Evolutionary conservation across 176 grass and related monocot species (phyloP), one percentile per base, ranked within the genome.

Genomic region (Oropetium thomaeum): DNA sequence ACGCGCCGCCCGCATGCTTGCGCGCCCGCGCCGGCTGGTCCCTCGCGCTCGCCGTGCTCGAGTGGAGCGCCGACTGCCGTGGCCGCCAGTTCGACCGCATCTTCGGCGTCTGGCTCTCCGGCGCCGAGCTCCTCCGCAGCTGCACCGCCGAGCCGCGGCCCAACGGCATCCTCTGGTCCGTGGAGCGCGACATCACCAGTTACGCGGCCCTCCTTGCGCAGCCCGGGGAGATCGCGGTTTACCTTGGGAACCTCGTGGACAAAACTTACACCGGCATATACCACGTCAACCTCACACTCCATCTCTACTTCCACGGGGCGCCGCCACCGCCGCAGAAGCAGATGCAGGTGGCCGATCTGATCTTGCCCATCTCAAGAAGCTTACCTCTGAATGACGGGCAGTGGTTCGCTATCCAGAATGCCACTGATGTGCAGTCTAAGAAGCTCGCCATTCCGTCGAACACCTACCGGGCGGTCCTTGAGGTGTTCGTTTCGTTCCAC

Each of bases 61-160:
- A 89, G 75, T 92, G 88, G 85, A 53, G 1, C 69, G 89, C 92
- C 64, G 61, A 87, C 55, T 83, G 82, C 61, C 78, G 83, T 8
- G 92, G 92, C 76, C 89, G 83, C 39, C 89, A 96, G 86, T 91
- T 89, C 67, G 92, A 96, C 83, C 86, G 92, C 67, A 92, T 96
- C 84, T 81, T 90, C 66, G 92, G 88, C 69, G 83, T 96, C 7
- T 96, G 92, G 92, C 83, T 96, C 71, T 82, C 69, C 51, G 89
- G 92, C 45, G 89, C 85, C n/a, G 92, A 96, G 86, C 71, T 96
- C 59, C 83, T 96, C 31, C 92, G 89, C 58, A 75, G 88, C 73
- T 89, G 88, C 84, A 96, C 92, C 29, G 88, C 89, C 10, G 86
- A 87, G 75, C 92, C 92, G 49, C 85, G 85, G 5, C 49, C 86